Conservation (phyloP, 1,284 basidiomycete species). For the Paramarasmius palmivorus region DNA sequence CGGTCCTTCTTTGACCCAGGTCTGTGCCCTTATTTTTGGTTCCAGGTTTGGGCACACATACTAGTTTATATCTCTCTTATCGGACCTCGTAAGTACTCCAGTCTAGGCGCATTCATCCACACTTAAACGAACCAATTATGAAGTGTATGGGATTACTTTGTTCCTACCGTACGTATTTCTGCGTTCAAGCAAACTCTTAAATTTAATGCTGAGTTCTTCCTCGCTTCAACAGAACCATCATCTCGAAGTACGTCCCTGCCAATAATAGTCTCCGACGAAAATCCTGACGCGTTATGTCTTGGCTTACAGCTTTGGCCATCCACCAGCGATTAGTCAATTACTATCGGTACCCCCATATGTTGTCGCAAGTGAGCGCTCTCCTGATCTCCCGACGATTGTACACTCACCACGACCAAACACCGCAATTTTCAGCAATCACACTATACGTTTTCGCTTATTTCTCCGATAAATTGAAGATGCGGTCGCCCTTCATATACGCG, state of each 20-base stretch:
- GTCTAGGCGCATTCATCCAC: neutral
- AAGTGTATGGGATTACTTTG: conserved; percentile 19
- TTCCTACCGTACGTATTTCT: conserved; percentile 54
- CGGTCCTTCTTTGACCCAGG: neutral
- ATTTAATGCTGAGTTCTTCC: neutral
- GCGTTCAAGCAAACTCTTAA: neutral
- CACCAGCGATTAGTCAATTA: conserved; percentile 59
- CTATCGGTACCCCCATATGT: conserved; percentile 73
- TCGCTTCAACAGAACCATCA: conserved; percentile 54
- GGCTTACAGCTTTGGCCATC: conserved; percentile 52
- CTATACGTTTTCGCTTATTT: conserved; percentile 53
- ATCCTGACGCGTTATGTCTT: neutral
- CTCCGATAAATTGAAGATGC: conserved; percentile 30
- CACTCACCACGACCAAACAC: neutral
- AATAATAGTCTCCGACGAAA: neutral
- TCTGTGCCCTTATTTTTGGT: neutral
- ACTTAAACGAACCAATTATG: neutral
- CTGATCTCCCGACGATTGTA: neutral
- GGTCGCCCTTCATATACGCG: conserved; percentile 4
- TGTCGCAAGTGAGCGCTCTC: conserved; percentile 48
- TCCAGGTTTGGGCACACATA: conserved; percentile 54
- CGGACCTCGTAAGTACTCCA: conserved; percentile 48
- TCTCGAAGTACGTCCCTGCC: conserved; percentile 42
- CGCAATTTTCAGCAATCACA: conserved; percentile 43
- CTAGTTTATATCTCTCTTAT: conserved; percentile 62